Evolutionary conservation across 768 basidiomycete species (phyloP).

Genomic region (Lactarius deliciosus): DNA sequence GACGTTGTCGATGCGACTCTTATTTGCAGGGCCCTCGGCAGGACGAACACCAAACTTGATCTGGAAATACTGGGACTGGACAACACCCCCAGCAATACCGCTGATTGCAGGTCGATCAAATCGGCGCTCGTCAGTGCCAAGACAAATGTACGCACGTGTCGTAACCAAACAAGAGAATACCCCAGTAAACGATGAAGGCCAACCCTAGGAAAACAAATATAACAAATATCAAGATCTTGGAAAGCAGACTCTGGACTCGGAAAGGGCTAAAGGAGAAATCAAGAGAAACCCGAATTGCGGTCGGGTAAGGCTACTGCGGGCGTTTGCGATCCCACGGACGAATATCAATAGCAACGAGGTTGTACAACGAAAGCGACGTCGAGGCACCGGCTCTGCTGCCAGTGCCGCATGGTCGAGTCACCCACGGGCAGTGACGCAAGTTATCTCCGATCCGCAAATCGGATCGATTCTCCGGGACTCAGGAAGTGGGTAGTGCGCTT

Average conservation of each 20-base stretch:
- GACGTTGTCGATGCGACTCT: conserved; percentile 47
- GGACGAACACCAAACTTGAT: conserved; percentile 58
- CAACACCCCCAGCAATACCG: conserved; percentile 69
- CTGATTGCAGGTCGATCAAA: conserved; percentile 37
- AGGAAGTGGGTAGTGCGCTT: neutral
- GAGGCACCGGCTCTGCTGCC: neutral
- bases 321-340: neutral
- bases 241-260: neutral
- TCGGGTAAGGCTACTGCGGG: neutral
- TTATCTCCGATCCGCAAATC: neutral
- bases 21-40: conserved; percentile 44
- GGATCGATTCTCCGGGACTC: neutral
- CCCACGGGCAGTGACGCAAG: neutral
- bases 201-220: conserved; percentile 52
- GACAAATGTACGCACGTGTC: conserved; percentile 52
- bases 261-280: neutral
- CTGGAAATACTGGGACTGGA: conserved; percentile 60
- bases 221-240: neutral
- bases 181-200: conserved; percentile 74
- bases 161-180: conserved; percentile 81
- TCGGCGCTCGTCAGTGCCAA: conserved; percentile 10
- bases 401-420: neutral
- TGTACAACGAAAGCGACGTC: neutral
- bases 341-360: neutral
- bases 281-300: neutral